Conservation (phyloP, 177 flowering plant species). For the Vitis hybrid region DNA sequence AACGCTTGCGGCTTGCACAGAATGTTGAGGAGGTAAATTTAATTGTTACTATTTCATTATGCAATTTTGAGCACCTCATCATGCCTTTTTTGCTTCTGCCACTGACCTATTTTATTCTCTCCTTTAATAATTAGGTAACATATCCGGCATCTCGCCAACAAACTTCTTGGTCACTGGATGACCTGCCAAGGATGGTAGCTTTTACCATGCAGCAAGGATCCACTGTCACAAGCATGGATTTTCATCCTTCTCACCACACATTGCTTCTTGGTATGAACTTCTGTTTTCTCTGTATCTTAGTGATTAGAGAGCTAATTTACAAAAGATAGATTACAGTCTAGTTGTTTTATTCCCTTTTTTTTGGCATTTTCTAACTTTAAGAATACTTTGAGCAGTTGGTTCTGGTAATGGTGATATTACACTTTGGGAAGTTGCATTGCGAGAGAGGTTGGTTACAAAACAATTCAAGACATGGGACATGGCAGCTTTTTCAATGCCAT, state of each 20-base stretch:
- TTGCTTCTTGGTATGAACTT: constrained; percentile 66
- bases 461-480: constrained; percentile 83
- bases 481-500: constrained; percentile 45
- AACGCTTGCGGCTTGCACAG: constrained; percentile 76
- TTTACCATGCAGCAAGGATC: constrained; percentile 76
- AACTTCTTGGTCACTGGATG: constrained; percentile 70
- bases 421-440: constrained; percentile 77
- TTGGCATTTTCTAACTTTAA: constrained; percentile 5
- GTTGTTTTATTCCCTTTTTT: not conserved
- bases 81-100: not conserved
- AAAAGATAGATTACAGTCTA: not conserved
- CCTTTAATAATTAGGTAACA: constrained; percentile 47
- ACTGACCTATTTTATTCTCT: constrained; percentile 9
- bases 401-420: constrained; percentile 68
- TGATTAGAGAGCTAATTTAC: not conserved
- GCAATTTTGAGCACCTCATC: not conserved
- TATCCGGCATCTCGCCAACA: constrained; percentile 65
- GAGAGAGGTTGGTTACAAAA: constrained; percentile 68
- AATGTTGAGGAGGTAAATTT: constrained; percentile 76
- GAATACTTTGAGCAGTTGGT: constrained; percentile 57
- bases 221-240: constrained; percentile 88
- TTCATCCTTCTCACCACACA: constrained; percentile 81
- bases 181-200: constrained; percentile 78
- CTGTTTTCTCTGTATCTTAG: not conserved
- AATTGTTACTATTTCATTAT: not conserved